Conservation (phyloP, 164 flowering plant genomes). For the Pachysandra terminalis region DNA sequence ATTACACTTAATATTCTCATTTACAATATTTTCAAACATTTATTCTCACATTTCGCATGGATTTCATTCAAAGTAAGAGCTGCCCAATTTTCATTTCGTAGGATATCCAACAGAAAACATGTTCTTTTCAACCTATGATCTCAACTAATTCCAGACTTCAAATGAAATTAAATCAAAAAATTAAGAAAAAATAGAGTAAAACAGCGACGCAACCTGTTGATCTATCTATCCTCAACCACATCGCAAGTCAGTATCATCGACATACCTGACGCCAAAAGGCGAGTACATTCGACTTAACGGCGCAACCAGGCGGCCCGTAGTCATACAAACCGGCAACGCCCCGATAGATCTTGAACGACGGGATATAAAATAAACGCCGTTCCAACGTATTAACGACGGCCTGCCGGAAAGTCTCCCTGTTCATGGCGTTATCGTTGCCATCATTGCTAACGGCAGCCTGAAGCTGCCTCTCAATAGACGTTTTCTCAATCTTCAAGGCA, state of each 20-base stretch:
- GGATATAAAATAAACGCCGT: conserved; percentile 75
- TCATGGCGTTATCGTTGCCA: conserved; percentile 16
- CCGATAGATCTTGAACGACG: conserved; percentile 85
- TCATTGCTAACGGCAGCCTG: conserved; percentile 25
- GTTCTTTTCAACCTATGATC: too few species aligned
- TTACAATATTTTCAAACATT: too few species aligned
- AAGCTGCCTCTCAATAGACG: conserved; percentile 40
- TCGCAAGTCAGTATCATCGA: background rate
- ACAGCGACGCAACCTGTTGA: background rate
- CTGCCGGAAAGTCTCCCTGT: conserved; percentile 70
- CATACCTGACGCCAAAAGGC: conserved; percentile 92
- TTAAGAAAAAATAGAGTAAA: background rate
- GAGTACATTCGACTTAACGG: conserved; percentile 86
- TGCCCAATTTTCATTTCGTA: too few species aligned
- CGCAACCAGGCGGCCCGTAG: conserved; percentile 95
- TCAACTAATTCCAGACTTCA: too few species aligned
- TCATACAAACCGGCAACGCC: conserved; percentile 96
- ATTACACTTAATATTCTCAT: too few species aligned
- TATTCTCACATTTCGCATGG: too few species aligned
- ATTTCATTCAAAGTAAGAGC: too few species aligned
- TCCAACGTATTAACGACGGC: conserved; percentile 75
- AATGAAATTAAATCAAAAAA: background rate
- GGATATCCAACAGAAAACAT: too few species aligned
- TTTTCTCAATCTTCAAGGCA: conserved; percentile 48
- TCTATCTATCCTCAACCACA: background rate